Conservation (phyloP, 2,329 filamentous ascomycete species). For the Neodidymelliopsis sp. region DNA sequence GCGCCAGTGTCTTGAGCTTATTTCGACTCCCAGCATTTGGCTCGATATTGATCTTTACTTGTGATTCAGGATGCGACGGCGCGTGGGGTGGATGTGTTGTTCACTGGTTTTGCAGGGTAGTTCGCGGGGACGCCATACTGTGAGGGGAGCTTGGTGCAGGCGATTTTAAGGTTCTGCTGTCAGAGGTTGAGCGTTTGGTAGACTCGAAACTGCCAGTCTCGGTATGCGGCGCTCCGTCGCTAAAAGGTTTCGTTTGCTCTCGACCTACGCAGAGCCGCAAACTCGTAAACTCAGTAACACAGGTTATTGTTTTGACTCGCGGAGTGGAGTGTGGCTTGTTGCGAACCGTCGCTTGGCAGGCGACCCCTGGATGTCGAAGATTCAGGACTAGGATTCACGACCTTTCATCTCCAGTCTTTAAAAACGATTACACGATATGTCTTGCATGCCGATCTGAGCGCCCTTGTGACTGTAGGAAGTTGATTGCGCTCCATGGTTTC, state of each 20-base stretch:
- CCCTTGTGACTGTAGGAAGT: conserved; percentile 17
- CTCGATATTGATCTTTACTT: neutral
- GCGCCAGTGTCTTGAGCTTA: conserved; percentile 32
- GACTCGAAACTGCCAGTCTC: conserved; percentile 7
- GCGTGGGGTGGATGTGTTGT: conserved; percentile 1
- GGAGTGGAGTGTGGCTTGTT: conserved; percentile 18
- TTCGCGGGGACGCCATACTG: neutral
- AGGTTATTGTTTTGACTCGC: conserved; percentile 17
- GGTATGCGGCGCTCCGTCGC: conserved; percentile 4
- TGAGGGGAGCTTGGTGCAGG: neutral
- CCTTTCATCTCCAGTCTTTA: conserved; percentile 17
- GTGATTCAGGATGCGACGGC: neutral
- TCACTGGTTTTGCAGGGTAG: conserved; percentile 2
- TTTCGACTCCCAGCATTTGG: conserved; percentile 20
- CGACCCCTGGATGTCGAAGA: conserved; percentile 12
- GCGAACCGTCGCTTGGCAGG: conserved; percentile 16
- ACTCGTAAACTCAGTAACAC: conserved; percentile 17
- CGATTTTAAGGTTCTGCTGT: neutral
- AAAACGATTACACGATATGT: neutral
- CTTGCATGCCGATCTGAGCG: neutral
- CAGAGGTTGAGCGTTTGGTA: conserved; percentile 9
- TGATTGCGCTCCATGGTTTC: conserved; percentile 17
- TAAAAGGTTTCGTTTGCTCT: conserved; percentile 5
- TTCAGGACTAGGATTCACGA: conserved; percentile 15
- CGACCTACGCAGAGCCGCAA: conserved; percentile 17